A percentile compares a stretch with the other conserved stretches of the same genome.
phyloP scores from a whole-genome alignment of 768 basidiomycete species.

The Tulasnella sp. region DNA sequence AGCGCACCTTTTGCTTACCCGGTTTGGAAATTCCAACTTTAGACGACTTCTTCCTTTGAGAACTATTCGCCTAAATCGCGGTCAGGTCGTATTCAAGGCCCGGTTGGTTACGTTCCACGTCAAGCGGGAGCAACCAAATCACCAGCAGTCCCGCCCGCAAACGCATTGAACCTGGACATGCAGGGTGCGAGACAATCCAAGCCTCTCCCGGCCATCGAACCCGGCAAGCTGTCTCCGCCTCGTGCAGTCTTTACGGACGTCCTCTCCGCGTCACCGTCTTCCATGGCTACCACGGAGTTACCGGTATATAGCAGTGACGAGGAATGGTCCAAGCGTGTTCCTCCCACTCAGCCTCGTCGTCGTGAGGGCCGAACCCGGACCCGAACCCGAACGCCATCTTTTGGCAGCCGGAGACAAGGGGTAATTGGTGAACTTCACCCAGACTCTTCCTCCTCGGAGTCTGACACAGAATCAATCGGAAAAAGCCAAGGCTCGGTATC shows the following conservation, averaged over 20 bases:
- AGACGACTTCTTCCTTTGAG: background rate
- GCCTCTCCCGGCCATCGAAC: background rate
- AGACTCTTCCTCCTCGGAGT: background rate
- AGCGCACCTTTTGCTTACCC: slow-evolving; percentile 1
- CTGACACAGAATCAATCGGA: background rate
- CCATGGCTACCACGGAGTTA: background rate
- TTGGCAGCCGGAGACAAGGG: background rate
- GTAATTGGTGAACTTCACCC: background rate
- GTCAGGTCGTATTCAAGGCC: background rate
- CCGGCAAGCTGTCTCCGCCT: background rate
- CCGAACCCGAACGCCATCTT: background rate
- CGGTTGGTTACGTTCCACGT: background rate
- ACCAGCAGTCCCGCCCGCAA: background rate
- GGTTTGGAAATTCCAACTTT: background rate
- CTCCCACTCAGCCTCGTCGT: too few relatives aligned
- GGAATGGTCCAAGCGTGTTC: background rate
- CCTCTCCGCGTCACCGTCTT: background rate
- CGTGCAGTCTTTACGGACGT: background rate
- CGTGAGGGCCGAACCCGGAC: background rate
- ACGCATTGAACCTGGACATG: background rate
- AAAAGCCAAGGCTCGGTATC: background rate
- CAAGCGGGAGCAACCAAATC: background rate
- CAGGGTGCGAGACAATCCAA: background rate
- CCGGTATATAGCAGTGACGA: slow-evolving; percentile 1
- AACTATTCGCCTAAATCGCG: background rate